phyloP scores from a whole-genome alignment of 768 basidiomycete species.

The Serpula lacrymans region DNA sequence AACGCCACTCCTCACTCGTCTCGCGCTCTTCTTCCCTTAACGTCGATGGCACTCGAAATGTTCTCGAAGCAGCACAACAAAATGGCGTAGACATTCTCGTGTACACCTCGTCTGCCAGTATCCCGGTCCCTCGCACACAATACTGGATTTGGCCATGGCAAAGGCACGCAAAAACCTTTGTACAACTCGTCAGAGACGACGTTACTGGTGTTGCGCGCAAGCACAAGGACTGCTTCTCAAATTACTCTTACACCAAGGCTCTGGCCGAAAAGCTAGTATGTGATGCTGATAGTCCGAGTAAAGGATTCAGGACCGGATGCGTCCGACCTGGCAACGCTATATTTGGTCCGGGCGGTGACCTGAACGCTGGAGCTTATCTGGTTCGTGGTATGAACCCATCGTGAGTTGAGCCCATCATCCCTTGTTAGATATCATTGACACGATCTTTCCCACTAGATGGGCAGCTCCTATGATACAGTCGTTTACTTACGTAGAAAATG shows the following conservation, averaged over 20 bases:
- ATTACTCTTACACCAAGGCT: slow-evolving; percentile 38
- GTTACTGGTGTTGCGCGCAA: slow-evolving; percentile 21
- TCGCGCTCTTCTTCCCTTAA: slow-evolving; percentile 35
- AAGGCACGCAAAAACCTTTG: slow-evolving; percentile 23
- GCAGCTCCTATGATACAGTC: slow-evolving; percentile 20
- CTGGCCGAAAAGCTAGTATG: slow-evolving; percentile 32
- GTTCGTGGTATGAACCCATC: slow-evolving; percentile 28
- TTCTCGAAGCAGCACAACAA: slow-evolving; percentile 30
- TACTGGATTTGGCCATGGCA: slow-evolving; percentile 38
- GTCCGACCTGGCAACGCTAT: slow-evolving; percentile 42
- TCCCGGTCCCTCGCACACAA: slow-evolving; percentile 26
- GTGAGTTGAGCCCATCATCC: slow-evolving; percentile 24
- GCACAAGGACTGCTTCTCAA: slow-evolving; percentile 37
- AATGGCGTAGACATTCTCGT: slow-evolving; percentile 29
- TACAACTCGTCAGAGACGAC: slow-evolving; percentile 31
- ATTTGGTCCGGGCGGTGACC: slow-evolving; percentile 39
- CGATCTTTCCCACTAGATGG: neutral
- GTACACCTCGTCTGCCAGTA: slow-evolving; percentile 39
- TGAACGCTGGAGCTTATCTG: slow-evolving; percentile 32
- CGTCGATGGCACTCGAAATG: slow-evolving; percentile 35
- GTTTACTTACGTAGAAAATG: slow-evolving; percentile 41
- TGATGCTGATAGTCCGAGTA: slow-evolving; percentile 23
- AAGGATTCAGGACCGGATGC: slow-evolving; percentile 33
- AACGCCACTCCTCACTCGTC: slow-evolving; percentile 29
- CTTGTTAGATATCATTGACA: neutral